phyloP scores from a whole-genome alignment of 176 grass and related monocot genomes.

The Oryza longistaminata region DNA sequence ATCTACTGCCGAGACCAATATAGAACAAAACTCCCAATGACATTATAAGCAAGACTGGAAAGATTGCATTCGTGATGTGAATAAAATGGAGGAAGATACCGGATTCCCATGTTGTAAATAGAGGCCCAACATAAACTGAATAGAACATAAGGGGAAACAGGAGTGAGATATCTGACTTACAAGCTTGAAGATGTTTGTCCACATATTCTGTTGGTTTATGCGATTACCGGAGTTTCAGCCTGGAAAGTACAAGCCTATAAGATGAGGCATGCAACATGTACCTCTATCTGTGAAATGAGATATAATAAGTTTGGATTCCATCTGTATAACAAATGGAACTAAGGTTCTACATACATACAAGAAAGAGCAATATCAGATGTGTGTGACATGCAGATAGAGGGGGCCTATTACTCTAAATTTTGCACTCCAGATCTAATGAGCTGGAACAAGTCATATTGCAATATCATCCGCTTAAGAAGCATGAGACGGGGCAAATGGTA shows the following conservation, averaged over 20 bases:
- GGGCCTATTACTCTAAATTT: neutral
- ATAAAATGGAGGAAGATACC: neutral
- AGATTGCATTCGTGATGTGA: neutral
- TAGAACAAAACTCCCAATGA: neutral
- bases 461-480: neutral
- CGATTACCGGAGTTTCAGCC: conserved; percentile 1
- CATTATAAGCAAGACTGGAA: neutral
- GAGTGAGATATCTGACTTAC: conserved; percentile 52
- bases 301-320: neutral
- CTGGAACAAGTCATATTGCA: neutral
- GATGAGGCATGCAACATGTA: conserved; percentile 15
- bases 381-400: neutral
- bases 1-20: neutral
- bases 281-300: conserved; percentile 5
- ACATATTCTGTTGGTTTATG: conserved; percentile 56
- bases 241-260: neutral
- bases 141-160: neutral
- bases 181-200: conserved; percentile 99
- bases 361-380: neutral
- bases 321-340: neutral
- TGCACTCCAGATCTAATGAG: neutral
- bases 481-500: neutral
- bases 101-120: neutral
- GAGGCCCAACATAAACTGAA: conserved; percentile 2
- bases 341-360: neutral